These are phyloP conservation scores for Mycena chlorophos DNA, from an alignment of 768 basidiomycete species.

Conservation along the genomic window DNA sequence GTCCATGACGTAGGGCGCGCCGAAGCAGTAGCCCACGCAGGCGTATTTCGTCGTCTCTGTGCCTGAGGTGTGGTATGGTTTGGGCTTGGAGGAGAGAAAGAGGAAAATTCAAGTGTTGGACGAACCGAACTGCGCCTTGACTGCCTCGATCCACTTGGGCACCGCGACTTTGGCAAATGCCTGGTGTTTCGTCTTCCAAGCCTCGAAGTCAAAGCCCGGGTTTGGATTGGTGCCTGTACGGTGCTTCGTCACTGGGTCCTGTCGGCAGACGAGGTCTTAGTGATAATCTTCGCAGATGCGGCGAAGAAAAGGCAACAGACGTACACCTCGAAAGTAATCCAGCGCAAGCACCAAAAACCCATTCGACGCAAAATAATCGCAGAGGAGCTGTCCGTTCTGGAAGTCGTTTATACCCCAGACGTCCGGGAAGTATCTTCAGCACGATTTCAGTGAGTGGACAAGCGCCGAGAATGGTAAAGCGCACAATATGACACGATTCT, in stretches of 20 bases:
- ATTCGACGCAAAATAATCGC: conserved; percentile 39
- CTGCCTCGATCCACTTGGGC: conserved; percentile 43
- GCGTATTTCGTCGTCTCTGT: conserved; percentile 20
- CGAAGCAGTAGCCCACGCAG: conserved; percentile 41
- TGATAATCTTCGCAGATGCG: no score
- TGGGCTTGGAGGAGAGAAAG: neutral
- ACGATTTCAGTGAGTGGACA: neutral
- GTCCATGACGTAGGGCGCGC: conserved; percentile 41
- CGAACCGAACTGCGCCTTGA: conserved; percentile 41
- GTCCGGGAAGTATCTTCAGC: conserved; percentile 35
- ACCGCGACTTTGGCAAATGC: conserved; percentile 31
- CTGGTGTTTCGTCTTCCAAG: conserved; percentile 34
- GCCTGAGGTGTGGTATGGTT: neutral
- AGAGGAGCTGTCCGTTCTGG: conserved; percentile 44
- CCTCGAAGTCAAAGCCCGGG: conserved; percentile 28
- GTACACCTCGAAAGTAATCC: conserved; percentile 47
- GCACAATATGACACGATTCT: conserved; percentile 23
- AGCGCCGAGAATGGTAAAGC: neutral
- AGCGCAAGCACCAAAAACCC: conserved; percentile 45
- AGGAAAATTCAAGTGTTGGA: neutral
- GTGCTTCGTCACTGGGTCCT: conserved; percentile 37
- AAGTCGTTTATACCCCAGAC: conserved; percentile 45
- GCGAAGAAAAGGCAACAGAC: neutral
- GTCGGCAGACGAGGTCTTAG: neutral
- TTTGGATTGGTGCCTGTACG: conserved; percentile 15